phyloP scores from a whole-genome alignment of 441 rosid species.

The Erodium chrysanthum region DNA sequence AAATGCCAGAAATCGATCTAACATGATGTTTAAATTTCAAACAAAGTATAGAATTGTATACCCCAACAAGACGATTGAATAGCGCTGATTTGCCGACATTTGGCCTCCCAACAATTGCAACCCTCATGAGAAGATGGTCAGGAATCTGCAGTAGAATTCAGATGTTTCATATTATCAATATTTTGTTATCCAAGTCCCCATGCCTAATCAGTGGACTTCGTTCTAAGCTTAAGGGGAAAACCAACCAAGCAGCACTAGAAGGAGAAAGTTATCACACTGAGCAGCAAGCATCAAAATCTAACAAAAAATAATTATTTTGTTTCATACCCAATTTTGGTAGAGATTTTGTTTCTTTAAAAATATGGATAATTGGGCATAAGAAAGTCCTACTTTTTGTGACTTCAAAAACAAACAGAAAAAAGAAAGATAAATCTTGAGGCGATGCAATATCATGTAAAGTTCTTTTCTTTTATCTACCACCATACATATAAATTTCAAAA shows the following conservation, averaged over 20 bases:
- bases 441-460: background rate
- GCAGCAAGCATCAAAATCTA: background rate
- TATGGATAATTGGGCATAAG: background rate
- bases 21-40: background rate
- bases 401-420: background rate
- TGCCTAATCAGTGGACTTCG: background rate
- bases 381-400: too few relatives aligned
- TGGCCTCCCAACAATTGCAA: constrained; percentile 90
- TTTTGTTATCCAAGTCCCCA: constrained; percentile 3
- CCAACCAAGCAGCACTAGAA: too few relatives aligned
- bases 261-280: background rate
- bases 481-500: background rate
- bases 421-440: background rate
- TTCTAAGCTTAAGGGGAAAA: background rate
- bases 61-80: constrained; percentile 94
- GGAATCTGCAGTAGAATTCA: constrained; percentile 49
- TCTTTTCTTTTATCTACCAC: background rate
- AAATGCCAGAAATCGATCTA: background rate
- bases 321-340: too few relatives aligned
- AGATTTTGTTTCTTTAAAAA: background rate
- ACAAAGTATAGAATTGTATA: constrained; percentile 16
- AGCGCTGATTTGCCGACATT: constrained; percentile 94
- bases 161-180: constrained; percentile 3
- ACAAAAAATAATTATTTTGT: background rate
- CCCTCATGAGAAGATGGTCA: constrained; percentile 68